These are phyloP conservation scores for Acanthamoeba healyi DNA, from an alignment of 208 protist genomes.

Conservation along the genomic window DNA sequence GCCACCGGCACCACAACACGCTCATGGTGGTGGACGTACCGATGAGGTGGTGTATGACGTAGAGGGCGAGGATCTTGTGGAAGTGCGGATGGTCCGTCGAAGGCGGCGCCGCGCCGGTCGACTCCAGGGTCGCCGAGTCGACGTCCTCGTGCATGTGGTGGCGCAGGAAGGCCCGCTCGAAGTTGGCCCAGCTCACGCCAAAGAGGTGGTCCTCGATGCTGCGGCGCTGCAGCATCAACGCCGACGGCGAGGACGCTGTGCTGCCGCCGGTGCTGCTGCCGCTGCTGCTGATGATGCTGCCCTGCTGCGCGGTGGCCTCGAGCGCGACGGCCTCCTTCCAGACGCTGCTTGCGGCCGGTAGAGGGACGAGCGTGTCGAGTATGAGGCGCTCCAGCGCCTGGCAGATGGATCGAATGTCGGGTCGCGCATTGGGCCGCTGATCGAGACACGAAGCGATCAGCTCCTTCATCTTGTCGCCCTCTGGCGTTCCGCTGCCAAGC, in stretches of 20 bases:
- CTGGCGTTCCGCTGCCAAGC: neutral
- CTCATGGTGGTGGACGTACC: neutral
- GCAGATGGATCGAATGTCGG: slow-evolving; percentile 15
- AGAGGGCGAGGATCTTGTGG: slow-evolving; percentile 39
- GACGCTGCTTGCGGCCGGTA: neutral
- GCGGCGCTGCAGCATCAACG: neutral
- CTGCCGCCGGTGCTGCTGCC: neutral
- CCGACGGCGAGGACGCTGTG: neutral
- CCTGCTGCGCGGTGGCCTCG: slow-evolving; percentile 2
- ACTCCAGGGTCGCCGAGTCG: neutral
- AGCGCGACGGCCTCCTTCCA: slow-evolving; percentile 40
- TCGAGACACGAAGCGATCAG: slow-evolving; percentile 58
- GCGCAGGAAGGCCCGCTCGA: slow-evolving; percentile 18
- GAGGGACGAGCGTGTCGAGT: neutral
- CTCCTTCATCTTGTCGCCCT: neutral
- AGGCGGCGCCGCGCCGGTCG: neutral
- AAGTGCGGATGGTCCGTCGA: neutral
- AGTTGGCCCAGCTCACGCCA: slow-evolving; percentile 28
- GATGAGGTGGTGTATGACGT: slow-evolving; percentile 58
- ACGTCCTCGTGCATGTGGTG: neutral
- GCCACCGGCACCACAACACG: neutral
- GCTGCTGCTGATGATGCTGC: neutral
- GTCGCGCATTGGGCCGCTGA: neutral
- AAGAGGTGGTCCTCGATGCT: slow-evolving; percentile 18
- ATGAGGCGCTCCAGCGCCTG: slow-evolving; percentile 36